These are phyloP conservation scores for Talaromyces funiculosus DNA, from an alignment of 2,329 filamentous ascomycete species.

Conservation along the genomic window DNA sequence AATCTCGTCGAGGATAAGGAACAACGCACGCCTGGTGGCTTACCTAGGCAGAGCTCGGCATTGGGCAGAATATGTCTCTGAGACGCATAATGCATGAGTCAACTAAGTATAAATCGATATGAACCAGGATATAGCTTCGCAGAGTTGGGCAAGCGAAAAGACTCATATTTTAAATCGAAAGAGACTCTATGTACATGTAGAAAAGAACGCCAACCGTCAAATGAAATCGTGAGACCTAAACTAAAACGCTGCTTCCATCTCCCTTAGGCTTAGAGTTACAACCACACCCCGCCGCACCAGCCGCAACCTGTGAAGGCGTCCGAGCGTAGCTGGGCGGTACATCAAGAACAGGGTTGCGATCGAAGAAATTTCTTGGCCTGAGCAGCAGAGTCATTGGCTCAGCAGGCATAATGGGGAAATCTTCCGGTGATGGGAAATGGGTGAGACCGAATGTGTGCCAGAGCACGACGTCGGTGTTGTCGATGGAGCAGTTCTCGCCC, in stretches of 20 bases:
- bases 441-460: conserved; percentile 94
- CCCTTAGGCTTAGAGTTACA: conserved; percentile 27
- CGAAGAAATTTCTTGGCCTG: conserved; percentile 76
- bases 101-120: neutral
- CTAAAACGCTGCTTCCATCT: conserved; percentile 14
- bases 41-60: neutral
- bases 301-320: conserved; percentile 63
- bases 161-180: too few species aligned
- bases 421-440: conserved; percentile 83
- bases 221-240: neutral
- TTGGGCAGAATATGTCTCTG: neutral
- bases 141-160: too few species aligned
- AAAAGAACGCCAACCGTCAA: neutral
- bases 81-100: neutral
- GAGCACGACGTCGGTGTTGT: conserved; percentile 78
- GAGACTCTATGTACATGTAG: conserved; percentile 6
- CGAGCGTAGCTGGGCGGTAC: conserved; percentile 70
- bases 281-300: conserved; percentile 34
- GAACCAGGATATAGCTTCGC: neutral
- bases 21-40: neutral
- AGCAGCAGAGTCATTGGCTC: conserved; percentile 78
- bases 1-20: neutral
- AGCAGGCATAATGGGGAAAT: conserved; percentile 87
- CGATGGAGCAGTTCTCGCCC: conserved; percentile 62
- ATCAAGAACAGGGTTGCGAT: conserved; percentile 71